Percentiles rank a stretch among this genome's conserved stretches.
phyloP scores from a whole-genome alignment of 768 basidiomycete genomes.

The Termitomyces sp. region DNA sequence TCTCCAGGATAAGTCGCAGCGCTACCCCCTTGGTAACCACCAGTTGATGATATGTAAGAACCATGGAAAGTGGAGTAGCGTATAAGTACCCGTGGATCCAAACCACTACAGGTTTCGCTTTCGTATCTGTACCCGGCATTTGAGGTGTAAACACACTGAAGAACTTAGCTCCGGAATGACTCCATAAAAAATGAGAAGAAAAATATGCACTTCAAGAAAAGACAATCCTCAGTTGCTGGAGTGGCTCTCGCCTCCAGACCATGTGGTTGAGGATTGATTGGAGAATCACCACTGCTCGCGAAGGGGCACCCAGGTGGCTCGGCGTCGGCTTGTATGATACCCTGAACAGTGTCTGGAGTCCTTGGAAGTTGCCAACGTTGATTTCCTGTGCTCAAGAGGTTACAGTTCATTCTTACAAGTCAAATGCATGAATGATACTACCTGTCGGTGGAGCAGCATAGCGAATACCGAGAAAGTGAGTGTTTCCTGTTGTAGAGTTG shows the following conservation, averaged over 20 bases:
- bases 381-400: slow-evolving; percentile 16
- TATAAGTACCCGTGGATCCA: slow-evolving; percentile 37
- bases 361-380: slow-evolving; percentile 31
- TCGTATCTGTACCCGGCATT: slow-evolving; percentile 14
- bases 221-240: slow-evolving; percentile 33
- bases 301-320: slow-evolving; percentile 28
- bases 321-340: slow-evolving; percentile 25
- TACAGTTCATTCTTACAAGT: not conserved
- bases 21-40: slow-evolving; percentile 23
- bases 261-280: slow-evolving; percentile 26
- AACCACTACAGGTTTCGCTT: slow-evolving; percentile 31
- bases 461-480: slow-evolving; percentile 36
- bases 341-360: slow-evolving; percentile 19
- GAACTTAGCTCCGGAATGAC: not conserved
- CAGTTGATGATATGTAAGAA: slow-evolving; percentile 23
- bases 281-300: slow-evolving; percentile 19
- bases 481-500: slow-evolving; percentile 26
- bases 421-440: slow-evolving; percentile 12
- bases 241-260: not conserved
- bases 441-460: slow-evolving; percentile 47
- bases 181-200: not conserved
- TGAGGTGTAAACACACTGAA: slow-evolving; percentile 32
- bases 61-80: not conserved
- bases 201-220: slow-evolving; percentile 32
- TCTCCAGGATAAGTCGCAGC: slow-evolving; percentile 18